Evolutionary conservation across 495 filamentous ascomycete species (phyloP).

Genomic region (Pseudotulostoma volvatum): DNA sequence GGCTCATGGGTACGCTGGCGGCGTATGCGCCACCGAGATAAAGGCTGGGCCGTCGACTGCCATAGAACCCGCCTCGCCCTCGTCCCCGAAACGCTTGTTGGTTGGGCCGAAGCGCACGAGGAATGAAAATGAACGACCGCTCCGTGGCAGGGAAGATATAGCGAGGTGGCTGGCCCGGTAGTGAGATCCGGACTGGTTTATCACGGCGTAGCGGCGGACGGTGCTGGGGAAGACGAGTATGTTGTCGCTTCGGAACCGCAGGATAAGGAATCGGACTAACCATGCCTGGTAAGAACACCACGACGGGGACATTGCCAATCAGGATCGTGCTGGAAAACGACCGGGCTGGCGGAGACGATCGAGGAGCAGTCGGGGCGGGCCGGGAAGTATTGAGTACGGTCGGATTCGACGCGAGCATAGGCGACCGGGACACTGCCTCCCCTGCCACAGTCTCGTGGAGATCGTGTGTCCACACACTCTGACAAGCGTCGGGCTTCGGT

Average conservation of each 20-base stretch:
- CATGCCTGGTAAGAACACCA: constrained; percentile 65
- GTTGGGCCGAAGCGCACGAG: constrained; percentile 80
- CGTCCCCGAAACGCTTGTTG: constrained; percentile 62
- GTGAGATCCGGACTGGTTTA: constrained; percentile 87
- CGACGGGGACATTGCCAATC: constrained; percentile 67
- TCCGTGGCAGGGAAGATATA: constrained; percentile 85
- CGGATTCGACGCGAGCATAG: constrained; percentile 6
- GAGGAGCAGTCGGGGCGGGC: constrained; percentile 28
- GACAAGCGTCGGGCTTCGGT: constrained; percentile 58
- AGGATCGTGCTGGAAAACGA: constrained; percentile 48
- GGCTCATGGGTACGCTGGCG: constrained; percentile 81
- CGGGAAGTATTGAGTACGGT: constrained; percentile 11
- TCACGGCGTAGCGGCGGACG: constrained; percentile 87
- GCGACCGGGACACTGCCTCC: constrained; percentile 18
- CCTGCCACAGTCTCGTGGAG: constrained; percentile 70
- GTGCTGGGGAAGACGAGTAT: constrained; percentile 88
- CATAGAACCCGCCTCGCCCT: constrained; percentile 49
- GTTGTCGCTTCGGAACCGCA: constrained; percentile 60
- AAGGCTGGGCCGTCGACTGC: constrained; percentile 56
- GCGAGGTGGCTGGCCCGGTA: constrained; percentile 58
- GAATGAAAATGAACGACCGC: constrained; percentile 96
- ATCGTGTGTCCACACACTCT: constrained; percentile 80
- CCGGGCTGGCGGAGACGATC: constrained; percentile 41
- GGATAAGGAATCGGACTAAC: constrained; percentile 51
- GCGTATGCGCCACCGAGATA: constrained; percentile 73